A percentile compares a stretch with the other conserved stretches of the same genome.
phyloP scores from a whole-genome alignment of 331 rosid species.

The Telfairia occidentalis region DNA sequence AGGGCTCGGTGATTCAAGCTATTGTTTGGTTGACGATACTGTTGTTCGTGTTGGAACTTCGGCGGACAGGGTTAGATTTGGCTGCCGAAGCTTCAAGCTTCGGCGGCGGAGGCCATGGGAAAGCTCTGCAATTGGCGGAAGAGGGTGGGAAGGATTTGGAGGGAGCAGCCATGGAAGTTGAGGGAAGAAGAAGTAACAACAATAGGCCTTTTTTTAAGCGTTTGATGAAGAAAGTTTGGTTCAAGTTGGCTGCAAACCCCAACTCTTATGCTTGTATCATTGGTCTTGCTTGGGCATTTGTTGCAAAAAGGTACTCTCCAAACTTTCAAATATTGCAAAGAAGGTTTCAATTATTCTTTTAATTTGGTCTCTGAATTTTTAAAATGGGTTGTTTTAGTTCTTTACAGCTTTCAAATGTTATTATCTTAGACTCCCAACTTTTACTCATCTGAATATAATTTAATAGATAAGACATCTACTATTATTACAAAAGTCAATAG shows the following conservation, averaged over 20 bases:
- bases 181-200: not conserved
- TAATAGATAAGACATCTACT: too few relatives aligned
- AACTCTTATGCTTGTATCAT: conserved; percentile 73
- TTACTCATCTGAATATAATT: too few relatives aligned
- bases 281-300: conserved; percentile 72
- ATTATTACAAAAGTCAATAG: too few relatives aligned
- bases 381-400: not conserved
- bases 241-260: conserved; percentile 60
- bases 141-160: conserved; percentile 36
- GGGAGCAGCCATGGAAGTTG: conserved; percentile 10
- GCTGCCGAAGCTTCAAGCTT: not conserved
- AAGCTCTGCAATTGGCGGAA: conserved; percentile 7
- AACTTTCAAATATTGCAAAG: not conserved
- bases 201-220: conserved; percentile 30
- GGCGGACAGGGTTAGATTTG: conserved; percentile 31
- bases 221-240: conserved; percentile 62
- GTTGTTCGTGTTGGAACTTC: conserved; percentile 56
- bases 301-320: conserved; percentile 53
- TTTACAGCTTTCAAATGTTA: not conserved
- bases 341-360: too few relatives aligned
- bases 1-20: conserved; percentile 63
- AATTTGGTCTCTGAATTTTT: not conserved
- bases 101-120: not conserved
- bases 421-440: not conserved
- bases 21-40: conserved; percentile 72